phyloP scores from a whole-genome alignment of 1,139 yeast species.

The Nadsonia commutata region DNA sequence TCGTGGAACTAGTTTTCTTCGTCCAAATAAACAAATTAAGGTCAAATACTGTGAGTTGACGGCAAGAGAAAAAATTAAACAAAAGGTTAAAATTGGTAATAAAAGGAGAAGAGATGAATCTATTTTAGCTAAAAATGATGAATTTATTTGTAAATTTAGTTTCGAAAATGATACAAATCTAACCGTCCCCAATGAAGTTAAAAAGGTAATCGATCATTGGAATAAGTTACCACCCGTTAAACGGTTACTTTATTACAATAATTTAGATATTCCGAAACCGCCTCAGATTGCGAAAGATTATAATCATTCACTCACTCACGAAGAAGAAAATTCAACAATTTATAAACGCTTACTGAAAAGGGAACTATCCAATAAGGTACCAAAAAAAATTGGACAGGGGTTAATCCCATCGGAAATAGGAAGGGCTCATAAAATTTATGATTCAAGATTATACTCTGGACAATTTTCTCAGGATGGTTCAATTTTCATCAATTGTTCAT shows the following conservation, averaged over 20 bases:
- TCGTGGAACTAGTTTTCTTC: too few relatives aligned
- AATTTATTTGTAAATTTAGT: neutral
- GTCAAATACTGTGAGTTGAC: too few relatives aligned
- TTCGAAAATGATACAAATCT: neutral
- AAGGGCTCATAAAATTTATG: conserved; percentile 8
- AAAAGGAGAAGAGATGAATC: too few relatives aligned
- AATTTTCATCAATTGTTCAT: conserved; percentile 16
- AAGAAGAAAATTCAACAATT: neutral
- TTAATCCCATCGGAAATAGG: neutral
- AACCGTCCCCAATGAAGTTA: neutral
- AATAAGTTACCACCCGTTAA: neutral
- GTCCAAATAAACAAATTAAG: too few relatives aligned
- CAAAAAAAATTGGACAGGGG: neutral
- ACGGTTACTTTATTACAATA: neutral
- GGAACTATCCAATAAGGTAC: neutral
- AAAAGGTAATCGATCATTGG: neutral
- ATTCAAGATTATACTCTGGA: conserved; percentile 18
- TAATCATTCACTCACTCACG: neutral
- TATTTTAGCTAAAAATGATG: neutral
- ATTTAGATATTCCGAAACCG: neutral
- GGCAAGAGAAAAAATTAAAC: too few relatives aligned
- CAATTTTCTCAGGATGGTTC: conserved; percentile 19
- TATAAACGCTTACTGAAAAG: neutral
- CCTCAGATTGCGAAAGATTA: neutral
- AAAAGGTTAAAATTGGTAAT: too few relatives aligned